phyloP scores from a whole-genome alignment of 1,284 basidiomycete genomes.

The Pseudozyma thailandica region DNA sequence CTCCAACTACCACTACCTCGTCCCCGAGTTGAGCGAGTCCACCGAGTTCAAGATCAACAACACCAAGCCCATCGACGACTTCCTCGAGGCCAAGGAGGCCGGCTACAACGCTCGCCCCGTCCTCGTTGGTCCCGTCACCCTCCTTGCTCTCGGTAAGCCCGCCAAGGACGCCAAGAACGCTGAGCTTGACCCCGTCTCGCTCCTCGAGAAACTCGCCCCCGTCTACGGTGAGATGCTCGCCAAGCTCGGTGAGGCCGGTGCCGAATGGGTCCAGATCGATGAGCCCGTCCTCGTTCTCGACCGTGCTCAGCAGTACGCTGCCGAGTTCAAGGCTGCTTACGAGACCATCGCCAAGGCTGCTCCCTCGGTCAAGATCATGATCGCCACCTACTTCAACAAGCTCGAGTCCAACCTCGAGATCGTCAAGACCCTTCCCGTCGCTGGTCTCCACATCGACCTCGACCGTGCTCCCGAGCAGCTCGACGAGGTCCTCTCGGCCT shows the following conservation, averaged over 20 bases:
- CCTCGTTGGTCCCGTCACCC: constrained; percentile 93
- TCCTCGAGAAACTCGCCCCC: constrained; percentile 89
- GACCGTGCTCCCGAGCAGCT: constrained; percentile 89
- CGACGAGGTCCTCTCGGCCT: constrained; percentile 81
- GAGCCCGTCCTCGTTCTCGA: constrained; percentile 97
- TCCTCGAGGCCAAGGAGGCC: constrained; percentile 90
- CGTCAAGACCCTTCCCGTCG: constrained; percentile 90
- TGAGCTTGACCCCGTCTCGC: constrained; percentile 88
- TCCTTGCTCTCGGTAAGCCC: constrained; percentile 92
- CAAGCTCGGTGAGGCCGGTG: constrained; percentile 92
- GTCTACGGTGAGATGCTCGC: constrained; percentile 90
- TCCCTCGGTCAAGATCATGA: constrained; percentile 81
- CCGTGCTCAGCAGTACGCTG: constrained; percentile 80
- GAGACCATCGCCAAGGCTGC: constrained; percentile 82
- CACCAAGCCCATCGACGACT: constrained; percentile 90
- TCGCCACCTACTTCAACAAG: constrained; percentile 94
- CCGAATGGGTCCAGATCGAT: constrained; percentile 93
- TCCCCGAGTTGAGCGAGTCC: constrained; percentile 91
- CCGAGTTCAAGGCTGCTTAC: constrained; percentile 85
- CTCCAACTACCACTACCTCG: constrained; percentile 99
- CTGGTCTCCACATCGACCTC: constrained; percentile 95
- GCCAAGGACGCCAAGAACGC: constrained; percentile 81
- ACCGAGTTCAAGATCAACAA: constrained; percentile 96
- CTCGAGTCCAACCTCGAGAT: constrained; percentile 91
- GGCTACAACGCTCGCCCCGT: constrained; percentile 95